Evolutionary conservation across 1,139 yeast species (phyloP).

Genomic region (Candida glucosophila): DNA sequence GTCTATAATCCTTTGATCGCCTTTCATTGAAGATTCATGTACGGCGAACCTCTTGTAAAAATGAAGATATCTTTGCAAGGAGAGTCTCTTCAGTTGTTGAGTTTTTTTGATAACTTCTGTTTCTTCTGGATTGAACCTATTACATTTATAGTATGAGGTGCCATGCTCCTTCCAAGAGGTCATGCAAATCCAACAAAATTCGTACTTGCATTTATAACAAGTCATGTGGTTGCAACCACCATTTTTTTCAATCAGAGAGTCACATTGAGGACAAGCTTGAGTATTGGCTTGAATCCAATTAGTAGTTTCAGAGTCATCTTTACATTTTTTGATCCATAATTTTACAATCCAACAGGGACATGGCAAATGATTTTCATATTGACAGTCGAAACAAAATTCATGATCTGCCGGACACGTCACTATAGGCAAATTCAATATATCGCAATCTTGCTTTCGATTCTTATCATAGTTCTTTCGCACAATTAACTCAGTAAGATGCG

Average conservation of each 20-base stretch:
- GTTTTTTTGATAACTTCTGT: conserved; percentile 22
- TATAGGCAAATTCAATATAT: conserved; percentile 38
- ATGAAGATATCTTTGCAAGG: conserved; percentile 63
- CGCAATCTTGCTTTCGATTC: conserved; percentile 18
- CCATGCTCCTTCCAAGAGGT: conserved; percentile 75
- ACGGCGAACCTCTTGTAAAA: conserved; percentile 69
- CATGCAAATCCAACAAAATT: conserved; percentile 92
- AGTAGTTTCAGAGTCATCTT: conserved; percentile 82
- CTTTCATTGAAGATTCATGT: conserved; percentile 71
- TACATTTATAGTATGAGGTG: conserved; percentile 58
- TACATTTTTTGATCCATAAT: conserved; percentile 72
- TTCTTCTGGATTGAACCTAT: conserved; percentile 40
- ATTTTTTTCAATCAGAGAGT: conserved; percentile 61
- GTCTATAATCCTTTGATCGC: conserved; percentile 58
- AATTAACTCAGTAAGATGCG: conserved; percentile 44
- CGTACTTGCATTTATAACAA: conserved; percentile 66
- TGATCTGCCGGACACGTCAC: conserved; percentile 65
- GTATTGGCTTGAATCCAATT: conserved; percentile 90
- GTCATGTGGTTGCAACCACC: conserved; percentile 98
- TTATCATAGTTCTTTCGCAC: conserved; percentile 23
- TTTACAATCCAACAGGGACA: conserved; percentile 66
- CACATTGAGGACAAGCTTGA: conserved; percentile 70
- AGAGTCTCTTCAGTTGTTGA: conserved; percentile 26
- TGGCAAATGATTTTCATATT: conserved; percentile 73
- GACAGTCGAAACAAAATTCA: conserved; percentile 74